Evolutionary conservation across 768 basidiomycete genomes (phyloP).

Genomic region (Boletus reticulatus): DNA sequence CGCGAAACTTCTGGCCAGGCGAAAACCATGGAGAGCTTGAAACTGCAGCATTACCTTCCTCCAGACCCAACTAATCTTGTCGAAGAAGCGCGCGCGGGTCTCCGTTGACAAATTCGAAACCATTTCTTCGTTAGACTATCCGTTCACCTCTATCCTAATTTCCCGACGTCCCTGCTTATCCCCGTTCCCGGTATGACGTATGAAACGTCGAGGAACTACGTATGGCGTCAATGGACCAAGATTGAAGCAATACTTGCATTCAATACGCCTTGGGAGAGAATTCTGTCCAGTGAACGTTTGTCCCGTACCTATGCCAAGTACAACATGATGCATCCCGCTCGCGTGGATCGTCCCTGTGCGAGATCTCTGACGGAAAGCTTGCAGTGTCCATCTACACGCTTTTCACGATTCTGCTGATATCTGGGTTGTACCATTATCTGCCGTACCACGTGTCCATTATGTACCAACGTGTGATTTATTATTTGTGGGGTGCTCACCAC

Average conservation of each 20-base stretch:
- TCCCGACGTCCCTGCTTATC: not conserved
- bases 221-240: conserved; percentile 27
- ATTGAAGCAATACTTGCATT: conserved; percentile 56
- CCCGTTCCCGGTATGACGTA: not conserved
- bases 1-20: too few species aligned
- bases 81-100: too few species aligned
- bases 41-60: too few species aligned
- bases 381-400: conserved; percentile 42
- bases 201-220: conserved; percentile 25
- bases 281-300: conserved; percentile 48
- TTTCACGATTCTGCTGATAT: conserved; percentile 42
- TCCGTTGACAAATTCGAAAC: too few species aligned
- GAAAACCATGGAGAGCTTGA: too few species aligned
- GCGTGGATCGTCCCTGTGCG: not conserved
- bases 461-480: conserved; percentile 54
- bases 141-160: too few species aligned
- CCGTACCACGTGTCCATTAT: conserved; percentile 57
- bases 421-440: conserved; percentile 54
- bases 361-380: conserved; percentile 4
- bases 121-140: too few species aligned
- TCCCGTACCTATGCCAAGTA: too few species aligned
- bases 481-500: conserved; percentile 45
- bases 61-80: too few species aligned
- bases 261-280: conserved; percentile 65
- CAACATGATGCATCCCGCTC: conserved; percentile 4